phyloP scores from a whole-genome alignment of 768 basidiomycete genomes.

The Lactarius tabidus region DNA sequence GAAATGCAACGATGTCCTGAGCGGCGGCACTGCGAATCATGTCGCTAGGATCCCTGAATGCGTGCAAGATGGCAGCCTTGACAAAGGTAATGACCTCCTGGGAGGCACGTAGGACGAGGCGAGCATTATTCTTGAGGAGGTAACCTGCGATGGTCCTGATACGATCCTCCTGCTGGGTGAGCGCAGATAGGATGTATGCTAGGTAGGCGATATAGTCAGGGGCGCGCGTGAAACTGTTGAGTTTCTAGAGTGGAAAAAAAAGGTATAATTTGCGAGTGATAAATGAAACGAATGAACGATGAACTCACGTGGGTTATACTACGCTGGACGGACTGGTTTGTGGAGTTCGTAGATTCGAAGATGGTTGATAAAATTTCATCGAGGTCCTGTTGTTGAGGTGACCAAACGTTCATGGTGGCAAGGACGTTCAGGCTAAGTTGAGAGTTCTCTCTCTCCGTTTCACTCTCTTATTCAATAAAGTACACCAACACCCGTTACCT shows the following conservation, averaged over 20 bases:
- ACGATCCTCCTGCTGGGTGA: constrained; percentile 83
- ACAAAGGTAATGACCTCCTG: constrained; percentile 67
- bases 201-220: constrained; percentile 97
- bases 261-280: constrained; percentile 25
- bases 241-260: constrained; percentile 52
- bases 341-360: constrained; percentile 82
- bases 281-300: constrained; percentile 24
- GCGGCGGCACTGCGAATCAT: constrained; percentile 94
- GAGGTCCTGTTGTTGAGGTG: constrained; percentile 78
- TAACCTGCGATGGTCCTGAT: constrained; percentile 96
- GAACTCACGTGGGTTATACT: constrained; percentile 73
- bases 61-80: constrained; percentile 70
- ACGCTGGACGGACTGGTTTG: constrained; percentile 64
- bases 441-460: constrained; percentile 21
- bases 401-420: constrained; percentile 59
- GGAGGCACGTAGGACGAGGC: constrained; percentile 65
- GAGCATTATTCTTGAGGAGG: constrained; percentile 92
- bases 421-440: constrained; percentile 22
- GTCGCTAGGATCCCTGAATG: constrained; percentile 74
- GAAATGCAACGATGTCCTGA: constrained; percentile 86
- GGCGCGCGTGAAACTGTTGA: constrained; percentile 79
- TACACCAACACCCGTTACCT: constrained; percentile 20
- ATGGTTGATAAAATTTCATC: constrained; percentile 91
- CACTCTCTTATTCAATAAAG: constrained; percentile 19
- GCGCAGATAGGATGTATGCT: constrained; percentile 80